Evolutionary conservation across 306 rosid genomes (phyloP), one percentile per base, ranked within the genome.

Genomic region (Fragaria vesca): DNA sequence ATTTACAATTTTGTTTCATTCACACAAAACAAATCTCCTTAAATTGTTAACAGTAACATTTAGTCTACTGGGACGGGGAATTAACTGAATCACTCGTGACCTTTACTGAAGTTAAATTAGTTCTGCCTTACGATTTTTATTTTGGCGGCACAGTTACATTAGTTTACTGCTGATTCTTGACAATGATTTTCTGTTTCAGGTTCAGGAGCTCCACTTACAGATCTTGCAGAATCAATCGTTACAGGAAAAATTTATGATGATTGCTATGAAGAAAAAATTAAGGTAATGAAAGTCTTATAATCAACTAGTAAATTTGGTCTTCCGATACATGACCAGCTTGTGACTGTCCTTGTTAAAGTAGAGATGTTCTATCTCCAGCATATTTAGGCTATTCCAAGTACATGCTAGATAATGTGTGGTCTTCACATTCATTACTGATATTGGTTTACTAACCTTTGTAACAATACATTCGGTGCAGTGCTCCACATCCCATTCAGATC

Each of bases 191-290:
- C 66, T 73, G 68, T 78, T 90, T 73, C 92, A 94, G 98, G 97
- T 75, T 24, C 88, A 0, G 97, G 89, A 66, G 86, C 72, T 74
- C 93, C 90, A 50, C 81, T 95, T 76, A 58, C 92, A 21, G 93
- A 92, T 73, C 92, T 87, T 71, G 96, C 97, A 1, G 85, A 89
- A 60, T 86, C 89, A 21, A 91, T 95, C 62, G 74, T 92, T 83
- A 83, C 86, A 1, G 87, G 82, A 83, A 90, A 86, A 83, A 85
- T 82, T 85, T 91, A 89, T 73, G 67, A 81, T 2, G 77, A 82
- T 13, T 86, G 80, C 80, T 80, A 76, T 60, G 80, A 77, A 71
- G 78, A 83, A 66, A 71, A 66, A 66, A 76, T 90, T 96, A 81
- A 92, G 98, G 96, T 94, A 79, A 67, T 78, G 20, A 15, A 73